Conservation (phyloP, 495 filamentous ascomycete species). For the Penicillium antarcticum region DNA sequence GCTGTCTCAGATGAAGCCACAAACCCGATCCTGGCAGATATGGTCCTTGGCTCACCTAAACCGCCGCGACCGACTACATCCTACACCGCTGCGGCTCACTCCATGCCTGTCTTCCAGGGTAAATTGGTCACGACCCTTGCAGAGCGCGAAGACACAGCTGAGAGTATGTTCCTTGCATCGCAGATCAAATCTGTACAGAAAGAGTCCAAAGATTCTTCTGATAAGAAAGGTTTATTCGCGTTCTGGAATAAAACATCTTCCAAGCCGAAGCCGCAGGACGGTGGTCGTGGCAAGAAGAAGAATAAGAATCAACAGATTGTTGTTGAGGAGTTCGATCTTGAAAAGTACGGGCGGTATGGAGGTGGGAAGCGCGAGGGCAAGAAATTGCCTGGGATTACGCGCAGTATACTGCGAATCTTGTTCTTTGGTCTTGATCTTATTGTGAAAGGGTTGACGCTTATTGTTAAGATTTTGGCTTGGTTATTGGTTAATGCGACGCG, state of each 20-base stretch:
- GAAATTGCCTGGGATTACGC: constrained; percentile 36
- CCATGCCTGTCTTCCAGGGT: constrained; percentile 22
- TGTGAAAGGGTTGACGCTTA: constrained; percentile 30
- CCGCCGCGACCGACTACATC: constrained; percentile 1
- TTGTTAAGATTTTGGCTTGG: constrained; percentile 41
- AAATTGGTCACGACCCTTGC: constrained; percentile 38
- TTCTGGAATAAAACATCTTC: constrained; percentile 18
- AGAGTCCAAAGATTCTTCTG: constrained; percentile 1
- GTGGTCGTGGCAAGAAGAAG: constrained; percentile 16
- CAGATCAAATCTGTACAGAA: constrained; percentile 25
- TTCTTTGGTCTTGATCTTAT: constrained; percentile 39
- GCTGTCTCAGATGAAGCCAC: constrained; percentile 57
- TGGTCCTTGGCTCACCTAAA: constrained; percentile 25
- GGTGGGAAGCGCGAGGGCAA: constrained; percentile 29
- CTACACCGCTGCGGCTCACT: neutral
- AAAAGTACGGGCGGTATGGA: constrained; percentile 41
- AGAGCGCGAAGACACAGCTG: constrained; percentile 38
- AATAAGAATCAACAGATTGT: constrained; percentile 27
- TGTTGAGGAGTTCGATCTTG: constrained; percentile 45
- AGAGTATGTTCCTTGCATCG: constrained; percentile 31
- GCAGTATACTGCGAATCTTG: constrained; percentile 31
- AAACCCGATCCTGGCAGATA: constrained; percentile 34
- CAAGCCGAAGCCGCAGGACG: neutral
- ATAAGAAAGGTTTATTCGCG: constrained; percentile 18
- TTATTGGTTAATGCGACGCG: constrained; percentile 33